Evolutionary conservation across 2,329 filamentous ascomycete genomes (phyloP), one percentile per base, ranked within the genome.

Genomic region (Xylaria sp.): DNA sequence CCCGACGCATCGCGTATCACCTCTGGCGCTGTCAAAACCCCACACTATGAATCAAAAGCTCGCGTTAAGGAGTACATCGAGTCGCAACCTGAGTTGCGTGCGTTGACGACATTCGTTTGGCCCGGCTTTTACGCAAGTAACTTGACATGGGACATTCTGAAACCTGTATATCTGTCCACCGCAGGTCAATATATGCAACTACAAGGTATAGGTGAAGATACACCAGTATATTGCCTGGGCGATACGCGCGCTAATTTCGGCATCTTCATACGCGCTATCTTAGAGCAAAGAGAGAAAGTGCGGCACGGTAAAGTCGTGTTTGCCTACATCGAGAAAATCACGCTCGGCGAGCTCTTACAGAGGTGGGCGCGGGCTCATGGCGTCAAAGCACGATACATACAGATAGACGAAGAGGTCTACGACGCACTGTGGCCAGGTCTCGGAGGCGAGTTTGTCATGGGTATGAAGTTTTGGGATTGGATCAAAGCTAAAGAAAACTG

Each of bases 51-150:
- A 44, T 57, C 56, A 31, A 67, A 67, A 46, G 58, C 42, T 40
- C 44, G 44, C 7, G 44, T 46, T 9, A 9, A 23, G n/a, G 44
- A 46, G 9, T 46, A 46, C 9, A 46, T 68, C 38, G 23, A 57
- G 23, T 44, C 53, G 5, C n/a, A 40, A 2, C 59, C 65, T 15
- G 36, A 7, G 20, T 23, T 68, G 23, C 44, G 40, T 13, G 20
- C 49, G 2, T 60, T 65, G 46, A 70, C 68, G 28, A 70, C 60
- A 1, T 65, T 67, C 36, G 53, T 63, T 9, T 63, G 40, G 59
- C 49, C 36, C 23, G 60, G 64, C 23, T 67, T 57, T 26, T 69
- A 69, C 60, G 54, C 59, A 26, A 60, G 64, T 26, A 64, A 69
- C 48, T 28, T 65, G 31, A 13, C 26, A n/a, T 67, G 54, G 54